phyloP scores from a whole-genome alignment of 345 rosid species.

The Diplotaxis tenuifolia region DNA sequence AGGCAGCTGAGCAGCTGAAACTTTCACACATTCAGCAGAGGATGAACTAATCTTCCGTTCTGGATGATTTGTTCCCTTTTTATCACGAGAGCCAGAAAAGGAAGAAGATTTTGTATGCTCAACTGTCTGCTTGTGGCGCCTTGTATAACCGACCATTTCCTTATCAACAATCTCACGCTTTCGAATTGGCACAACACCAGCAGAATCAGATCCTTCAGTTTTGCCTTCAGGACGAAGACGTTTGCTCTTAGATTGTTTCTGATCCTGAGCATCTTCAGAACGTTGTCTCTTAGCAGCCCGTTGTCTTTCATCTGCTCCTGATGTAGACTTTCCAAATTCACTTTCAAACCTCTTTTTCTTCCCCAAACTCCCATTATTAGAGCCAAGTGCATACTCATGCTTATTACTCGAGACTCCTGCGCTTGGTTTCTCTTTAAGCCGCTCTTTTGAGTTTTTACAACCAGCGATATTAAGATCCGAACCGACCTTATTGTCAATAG shows the following conservation, averaged over 20 bases:
- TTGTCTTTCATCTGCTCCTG: slow-evolving; percentile 38
- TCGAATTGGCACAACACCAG: slow-evolving; percentile 25
- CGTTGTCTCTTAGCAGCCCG: slow-evolving; percentile 53
- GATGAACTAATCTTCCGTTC: slow-evolving; percentile 42
- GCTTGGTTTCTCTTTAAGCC: slow-evolving; percentile 37
- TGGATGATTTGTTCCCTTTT: slow-evolving; percentile 39
- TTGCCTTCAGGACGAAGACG: slow-evolving; percentile 39
- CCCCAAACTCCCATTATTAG: slow-evolving; percentile 33
- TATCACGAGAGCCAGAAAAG: slow-evolving; percentile 43
- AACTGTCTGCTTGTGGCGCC: slow-evolving; percentile 54
- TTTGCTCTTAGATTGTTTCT: slow-evolving; percentile 35
- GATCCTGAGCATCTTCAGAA: slow-evolving; percentile 39
- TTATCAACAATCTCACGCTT: slow-evolving; percentile 48
- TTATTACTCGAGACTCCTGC: slow-evolving; percentile 37
- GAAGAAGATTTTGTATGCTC: slow-evolving; percentile 63
- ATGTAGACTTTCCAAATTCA: slow-evolving; percentile 43
- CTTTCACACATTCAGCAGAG: slow-evolving; percentile 36
- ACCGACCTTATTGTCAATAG: slow-evolving; percentile 31
- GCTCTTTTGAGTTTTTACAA: slow-evolving; percentile 41
- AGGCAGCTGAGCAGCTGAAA: too few species aligned
- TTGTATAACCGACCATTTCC: slow-evolving; percentile 57
- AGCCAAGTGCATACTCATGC: slow-evolving; percentile 24
- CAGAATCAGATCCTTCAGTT: slow-evolving; percentile 34
- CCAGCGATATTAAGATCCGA: slow-evolving; percentile 34
- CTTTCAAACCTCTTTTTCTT: slow-evolving; percentile 46